Percentiles rank a stretch among this genome's conserved stretches.
Conservation (phyloP, 306 rosid genomes). For the Fagus sylvatica region DNA sequence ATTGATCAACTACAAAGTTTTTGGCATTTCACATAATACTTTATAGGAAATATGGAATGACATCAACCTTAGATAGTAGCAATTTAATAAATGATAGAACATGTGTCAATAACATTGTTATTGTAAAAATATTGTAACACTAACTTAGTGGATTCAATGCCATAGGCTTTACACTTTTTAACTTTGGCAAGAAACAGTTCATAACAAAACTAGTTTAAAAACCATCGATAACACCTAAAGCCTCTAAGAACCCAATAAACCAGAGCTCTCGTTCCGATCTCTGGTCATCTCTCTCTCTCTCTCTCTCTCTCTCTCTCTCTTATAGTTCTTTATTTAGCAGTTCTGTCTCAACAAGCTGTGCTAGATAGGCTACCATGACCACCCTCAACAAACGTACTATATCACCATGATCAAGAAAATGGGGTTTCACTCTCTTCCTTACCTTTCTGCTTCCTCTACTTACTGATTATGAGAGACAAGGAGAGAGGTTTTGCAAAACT, state of each 20-base stretch:
- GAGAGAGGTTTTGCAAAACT: not conserved
- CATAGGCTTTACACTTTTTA: no score
- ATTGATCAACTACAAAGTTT: no score
- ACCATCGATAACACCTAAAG: no score
- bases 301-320: not conserved
- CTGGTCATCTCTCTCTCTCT: conserved; percentile 19
- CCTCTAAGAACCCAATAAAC: not conserved
- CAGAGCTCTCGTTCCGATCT: conserved; percentile 13
- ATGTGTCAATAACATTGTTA: no score
- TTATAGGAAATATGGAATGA: no score
- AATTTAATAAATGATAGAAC: no score
- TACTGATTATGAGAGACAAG: conserved; percentile 10
- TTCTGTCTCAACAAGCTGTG: not conserved
- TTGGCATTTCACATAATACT: no score
- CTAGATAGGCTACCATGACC: not conserved
- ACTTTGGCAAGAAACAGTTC: no score
- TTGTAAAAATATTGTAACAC: no score
- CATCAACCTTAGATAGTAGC: no score
- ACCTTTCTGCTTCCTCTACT: not conserved
- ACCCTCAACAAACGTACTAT: not conserved
- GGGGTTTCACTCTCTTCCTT: not conserved
- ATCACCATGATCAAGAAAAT: not conserved
- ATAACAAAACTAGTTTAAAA: no score
- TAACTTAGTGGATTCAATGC: no score
- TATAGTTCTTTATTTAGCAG: not conserved